A percentile compares a stretch with the other conserved stretches of the same genome.
phyloP scores from a whole-genome alignment of 129 eudicot species.

The Helianthus tuberosus region DNA sequence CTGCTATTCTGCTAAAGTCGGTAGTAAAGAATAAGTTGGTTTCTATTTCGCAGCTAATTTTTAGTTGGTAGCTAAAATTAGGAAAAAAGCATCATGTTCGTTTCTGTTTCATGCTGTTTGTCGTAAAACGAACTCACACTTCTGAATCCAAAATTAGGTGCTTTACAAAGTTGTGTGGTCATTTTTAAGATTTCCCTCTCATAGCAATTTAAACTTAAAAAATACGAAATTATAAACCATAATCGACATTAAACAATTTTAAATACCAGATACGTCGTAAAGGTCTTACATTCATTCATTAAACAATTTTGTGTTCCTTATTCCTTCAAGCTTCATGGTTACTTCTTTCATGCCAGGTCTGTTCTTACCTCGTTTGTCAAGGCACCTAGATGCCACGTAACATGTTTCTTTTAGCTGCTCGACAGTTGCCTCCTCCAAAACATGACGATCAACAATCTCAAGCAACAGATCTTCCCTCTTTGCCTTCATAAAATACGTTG shows the following conservation, averaged over 20 bases:
- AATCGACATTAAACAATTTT: neutral
- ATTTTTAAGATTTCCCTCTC: too few relatives aligned
- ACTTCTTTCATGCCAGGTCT: constrained; percentile 1
- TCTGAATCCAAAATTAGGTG: too few relatives aligned
- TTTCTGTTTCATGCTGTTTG: too few relatives aligned
- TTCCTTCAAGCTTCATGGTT: neutral
- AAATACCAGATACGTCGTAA: neutral
- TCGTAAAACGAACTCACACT: too few relatives aligned
- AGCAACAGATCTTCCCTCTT: neutral
- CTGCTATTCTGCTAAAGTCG: too few relatives aligned
- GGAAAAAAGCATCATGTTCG: too few relatives aligned
- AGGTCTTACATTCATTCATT: neutral
- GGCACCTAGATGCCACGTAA: neutral
- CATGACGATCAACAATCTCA: neutral
- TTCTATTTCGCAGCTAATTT: too few relatives aligned
- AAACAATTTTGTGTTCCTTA: neutral
- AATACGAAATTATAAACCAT: neutral
- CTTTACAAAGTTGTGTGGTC: too few relatives aligned
- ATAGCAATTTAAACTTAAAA: too few relatives aligned
- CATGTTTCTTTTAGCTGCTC: neutral
- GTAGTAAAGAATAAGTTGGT: too few relatives aligned
- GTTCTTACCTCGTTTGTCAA: neutral
- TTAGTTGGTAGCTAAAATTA: too few relatives aligned
- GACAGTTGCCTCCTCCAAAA: neutral
- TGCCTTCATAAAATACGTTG: neutral